phyloP scores from a whole-genome alignment of 768 basidiomycete genomes.

The Scleroderma bovista region DNA sequence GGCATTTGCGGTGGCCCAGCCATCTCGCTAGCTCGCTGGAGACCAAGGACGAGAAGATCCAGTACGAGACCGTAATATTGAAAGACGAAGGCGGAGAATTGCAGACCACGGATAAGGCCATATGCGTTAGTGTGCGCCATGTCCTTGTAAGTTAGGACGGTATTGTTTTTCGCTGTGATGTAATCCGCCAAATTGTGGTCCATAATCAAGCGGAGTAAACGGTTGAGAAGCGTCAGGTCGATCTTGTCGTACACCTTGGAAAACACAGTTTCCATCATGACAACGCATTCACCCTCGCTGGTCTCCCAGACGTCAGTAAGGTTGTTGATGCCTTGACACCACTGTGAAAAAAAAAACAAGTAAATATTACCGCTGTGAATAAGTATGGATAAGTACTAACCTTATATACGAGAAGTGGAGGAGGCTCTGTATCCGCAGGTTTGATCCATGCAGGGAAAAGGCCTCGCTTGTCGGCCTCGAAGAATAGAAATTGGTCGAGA shows the following conservation, averaged over 20 bases:
- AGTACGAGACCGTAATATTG: conserved; percentile 97
- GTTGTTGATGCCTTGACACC: conserved; percentile 99
- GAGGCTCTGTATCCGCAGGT: conserved; percentile 95
- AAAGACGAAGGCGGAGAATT: conserved; percentile 99
- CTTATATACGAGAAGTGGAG: conserved; percentile 94
- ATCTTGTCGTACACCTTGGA: conserved; percentile 99
- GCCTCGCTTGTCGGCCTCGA: conserved; percentile 97
- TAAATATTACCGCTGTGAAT: background rate
- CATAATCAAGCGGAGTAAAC: conserved; percentile 90
- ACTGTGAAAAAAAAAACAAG: conserved; percentile 27
- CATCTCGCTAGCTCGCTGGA: conserved; percentile 99
- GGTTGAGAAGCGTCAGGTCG: conserved; percentile 92
- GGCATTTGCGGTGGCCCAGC: conserved; percentile 97
- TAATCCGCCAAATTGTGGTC: conserved; percentile 99
- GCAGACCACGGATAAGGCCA: conserved; percentile 94
- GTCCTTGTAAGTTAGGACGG: conserved; percentile 89
- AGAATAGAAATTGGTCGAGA: conserved; percentile 97
- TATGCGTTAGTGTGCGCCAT: conserved; percentile 99
- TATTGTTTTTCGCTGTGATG: conserved; percentile 99
- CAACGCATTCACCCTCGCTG: conserved; percentile 94
- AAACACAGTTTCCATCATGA: conserved; percentile 97
- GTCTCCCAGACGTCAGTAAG: conserved; percentile 98
- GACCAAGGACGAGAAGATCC: conserved; percentile 90
- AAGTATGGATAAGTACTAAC: conserved; percentile 23
- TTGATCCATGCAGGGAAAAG: conserved; percentile 99